Conservation (phyloP, 495 filamentous ascomycete species). For the Elaphomyces granulatus region DNA sequence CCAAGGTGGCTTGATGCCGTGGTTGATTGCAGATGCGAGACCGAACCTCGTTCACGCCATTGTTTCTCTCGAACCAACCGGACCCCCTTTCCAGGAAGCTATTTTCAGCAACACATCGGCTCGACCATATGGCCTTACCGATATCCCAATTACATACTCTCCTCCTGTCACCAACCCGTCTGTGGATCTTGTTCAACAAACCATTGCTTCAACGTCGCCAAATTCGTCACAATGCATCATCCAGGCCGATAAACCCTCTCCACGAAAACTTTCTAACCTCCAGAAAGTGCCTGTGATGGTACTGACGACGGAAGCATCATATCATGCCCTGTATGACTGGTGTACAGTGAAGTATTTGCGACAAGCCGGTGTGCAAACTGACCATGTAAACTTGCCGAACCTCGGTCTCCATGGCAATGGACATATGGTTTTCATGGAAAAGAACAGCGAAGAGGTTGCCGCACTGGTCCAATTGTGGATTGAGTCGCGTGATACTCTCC, state of each 20-base stretch:
- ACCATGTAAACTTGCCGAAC: conserved; percentile 32
- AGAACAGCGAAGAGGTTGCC: conserved; percentile 40
- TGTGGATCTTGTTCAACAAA: conserved; percentile 15
- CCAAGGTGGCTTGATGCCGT: conserved; percentile 35
- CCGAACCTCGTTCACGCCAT: conserved; percentile 33
- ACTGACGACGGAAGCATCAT: conserved; percentile 38
- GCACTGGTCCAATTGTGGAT: conserved; percentile 29
- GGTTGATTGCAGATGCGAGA: conserved; percentile 33
- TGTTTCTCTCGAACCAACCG: conserved; percentile 38
- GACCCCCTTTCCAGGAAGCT: conserved; percentile 34
- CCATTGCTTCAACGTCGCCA: conserved; percentile 11
- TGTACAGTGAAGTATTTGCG: conserved; percentile 37
- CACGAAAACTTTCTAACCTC: conserved; percentile 36
- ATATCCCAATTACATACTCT: conserved; percentile 35
- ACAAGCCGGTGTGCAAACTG: conserved; percentile 38
- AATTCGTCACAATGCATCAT: conserved; percentile 21
- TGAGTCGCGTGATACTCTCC: too few relatives aligned
- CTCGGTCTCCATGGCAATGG: conserved; percentile 40
- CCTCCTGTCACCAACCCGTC: conserved; percentile 24
- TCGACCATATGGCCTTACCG: conserved; percentile 30
- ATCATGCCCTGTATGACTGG: conserved; percentile 43
- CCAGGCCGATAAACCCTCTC: conserved; percentile 29
- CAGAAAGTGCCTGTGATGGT: conserved; percentile 30
- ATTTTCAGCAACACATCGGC: conserved; percentile 14
- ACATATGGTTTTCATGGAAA: conserved; percentile 46